phyloP scores from a whole-genome alignment of 179 eudicot species.

The Heliamphora pulchella region DNA sequence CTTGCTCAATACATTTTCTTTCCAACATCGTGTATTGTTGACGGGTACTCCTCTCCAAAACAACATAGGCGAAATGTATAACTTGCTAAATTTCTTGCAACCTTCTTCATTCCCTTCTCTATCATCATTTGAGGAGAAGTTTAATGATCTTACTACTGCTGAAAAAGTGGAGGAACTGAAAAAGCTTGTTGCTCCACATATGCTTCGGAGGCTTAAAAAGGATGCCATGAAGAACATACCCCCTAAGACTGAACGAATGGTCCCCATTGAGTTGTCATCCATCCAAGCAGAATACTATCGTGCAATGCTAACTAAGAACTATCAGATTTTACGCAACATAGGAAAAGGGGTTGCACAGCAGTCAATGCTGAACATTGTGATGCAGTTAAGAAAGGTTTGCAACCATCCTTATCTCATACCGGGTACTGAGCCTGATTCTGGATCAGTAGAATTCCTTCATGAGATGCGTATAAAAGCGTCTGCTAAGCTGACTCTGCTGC shows the following conservation, averaged over 20 bases:
- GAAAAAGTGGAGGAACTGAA: conserved; percentile 94
- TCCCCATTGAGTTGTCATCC: conserved; percentile 92
- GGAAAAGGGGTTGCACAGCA: conserved; percentile 94
- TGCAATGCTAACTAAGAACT: conserved; percentile 95
- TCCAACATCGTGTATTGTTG: conserved; percentile 88
- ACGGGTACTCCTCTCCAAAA: conserved; percentile 99
- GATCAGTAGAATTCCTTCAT: conserved; percentile 85
- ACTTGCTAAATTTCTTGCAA: conserved; percentile 88
- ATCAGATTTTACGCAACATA: conserved; percentile 81
- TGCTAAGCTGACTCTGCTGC: conserved; percentile 87
- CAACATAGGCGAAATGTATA: conserved; percentile 90
- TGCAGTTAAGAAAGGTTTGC: conserved; percentile 96
- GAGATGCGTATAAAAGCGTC: conserved; percentile 99
- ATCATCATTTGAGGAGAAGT: conserved; percentile 82
- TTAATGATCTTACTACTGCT: conserved; percentile 75
- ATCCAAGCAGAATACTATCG: conserved; percentile 98
- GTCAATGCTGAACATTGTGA: conserved; percentile 96
- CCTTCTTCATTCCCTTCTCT: conserved; percentile 88
- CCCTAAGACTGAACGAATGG: conserved; percentile 93
- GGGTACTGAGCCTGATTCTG: conserved; percentile 96
- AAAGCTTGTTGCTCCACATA: conserved; percentile 95
- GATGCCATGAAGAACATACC: conserved; percentile 99
- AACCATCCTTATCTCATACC: conserved; percentile 98
- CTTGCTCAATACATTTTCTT: conserved; percentile 77
- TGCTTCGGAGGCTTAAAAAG: conserved; percentile 95